These are phyloP conservation scores for Botryotinia narcissicola DNA, from an alignment of 2,329 filamentous ascomycete species.

Conservation along the genomic window DNA sequence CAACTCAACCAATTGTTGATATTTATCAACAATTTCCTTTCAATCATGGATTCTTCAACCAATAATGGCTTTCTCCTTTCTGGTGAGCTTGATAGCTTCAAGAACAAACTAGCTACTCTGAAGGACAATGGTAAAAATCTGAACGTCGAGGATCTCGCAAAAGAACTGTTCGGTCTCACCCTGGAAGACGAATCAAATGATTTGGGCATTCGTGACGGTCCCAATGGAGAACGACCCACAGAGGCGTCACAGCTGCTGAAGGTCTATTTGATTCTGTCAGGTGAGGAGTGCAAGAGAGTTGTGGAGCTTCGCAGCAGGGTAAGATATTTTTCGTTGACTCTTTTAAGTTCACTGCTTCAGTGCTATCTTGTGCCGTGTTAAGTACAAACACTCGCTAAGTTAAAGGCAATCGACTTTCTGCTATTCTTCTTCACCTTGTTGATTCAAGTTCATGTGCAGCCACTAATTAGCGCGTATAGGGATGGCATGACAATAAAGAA, in stretches of 20 bases:
- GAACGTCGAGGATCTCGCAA: constrained; percentile 4
- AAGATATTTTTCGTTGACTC: neutral
- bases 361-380: neutral
- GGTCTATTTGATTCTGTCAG: constrained; percentile 25
- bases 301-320: constrained; percentile 28
- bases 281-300: constrained; percentile 26
- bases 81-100: neutral
- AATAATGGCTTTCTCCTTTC: neutral
- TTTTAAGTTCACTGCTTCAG: neutral
- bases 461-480: constrained; percentile 20
- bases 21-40: neutral
- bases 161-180: neutral
- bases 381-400: neutral
- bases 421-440: neutral
- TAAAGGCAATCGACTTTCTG: no score
- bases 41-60: neutral
- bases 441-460: neutral
- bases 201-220: constrained; percentile 13
- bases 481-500: constrained; percentile 47
- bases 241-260: constrained; percentile 23
- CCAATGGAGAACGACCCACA: neutral
- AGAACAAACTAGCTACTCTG: neutral
- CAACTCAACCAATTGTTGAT: neutral
- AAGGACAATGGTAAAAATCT: neutral
- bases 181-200: neutral